Conservation (phyloP, 1,139 yeast genomes). For the Yamadazyma blattariae region DNA sequence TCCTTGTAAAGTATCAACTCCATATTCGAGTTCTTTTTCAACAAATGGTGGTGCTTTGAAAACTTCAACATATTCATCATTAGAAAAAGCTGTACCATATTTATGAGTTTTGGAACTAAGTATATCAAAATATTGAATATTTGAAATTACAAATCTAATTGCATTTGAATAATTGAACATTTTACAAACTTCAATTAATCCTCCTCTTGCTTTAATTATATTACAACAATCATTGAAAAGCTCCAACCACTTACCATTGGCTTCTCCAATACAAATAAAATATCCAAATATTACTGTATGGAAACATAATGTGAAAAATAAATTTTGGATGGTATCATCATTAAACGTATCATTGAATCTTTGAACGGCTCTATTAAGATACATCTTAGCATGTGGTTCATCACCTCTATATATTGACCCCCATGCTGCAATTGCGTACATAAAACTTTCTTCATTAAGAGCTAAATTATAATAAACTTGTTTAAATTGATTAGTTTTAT, state of each 20-base stretch:
- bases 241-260: conserved; percentile 31
- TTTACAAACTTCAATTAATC: conserved; percentile 28
- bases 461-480: conserved; percentile 44
- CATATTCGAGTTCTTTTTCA: conserved; percentile 15
- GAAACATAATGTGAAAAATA: conserved; percentile 11
- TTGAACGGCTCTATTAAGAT: conserved; percentile 9
- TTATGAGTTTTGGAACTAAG: conserved; percentile 16
- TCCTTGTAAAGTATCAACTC: conserved; percentile 25
- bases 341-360: conserved; percentile 9
- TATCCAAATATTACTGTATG: conserved; percentile 7
- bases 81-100: conserved; percentile 16
- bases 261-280: conserved; percentile 41
- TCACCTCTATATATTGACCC: conserved; percentile 23
- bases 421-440: conserved; percentile 49
- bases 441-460: conserved; percentile 34
- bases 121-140: conserved; percentile 21
- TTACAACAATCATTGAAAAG: conserved; percentile 29
- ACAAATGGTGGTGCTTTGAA: conserved; percentile 10
- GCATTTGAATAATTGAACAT: conserved; percentile 19
- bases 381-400: conserved; percentile 17
- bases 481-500: conserved; percentile 42
- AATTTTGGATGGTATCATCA: neutral
- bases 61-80: conserved; percentile 13
- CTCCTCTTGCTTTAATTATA: conserved; percentile 53
- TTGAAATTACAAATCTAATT: conserved; percentile 19